Percentiles rank a stretch among this genome's conserved stretches.
phyloP scores from a whole-genome alignment of 1,284 basidiomycete species.

The Leucoagaricus sp. region DNA sequence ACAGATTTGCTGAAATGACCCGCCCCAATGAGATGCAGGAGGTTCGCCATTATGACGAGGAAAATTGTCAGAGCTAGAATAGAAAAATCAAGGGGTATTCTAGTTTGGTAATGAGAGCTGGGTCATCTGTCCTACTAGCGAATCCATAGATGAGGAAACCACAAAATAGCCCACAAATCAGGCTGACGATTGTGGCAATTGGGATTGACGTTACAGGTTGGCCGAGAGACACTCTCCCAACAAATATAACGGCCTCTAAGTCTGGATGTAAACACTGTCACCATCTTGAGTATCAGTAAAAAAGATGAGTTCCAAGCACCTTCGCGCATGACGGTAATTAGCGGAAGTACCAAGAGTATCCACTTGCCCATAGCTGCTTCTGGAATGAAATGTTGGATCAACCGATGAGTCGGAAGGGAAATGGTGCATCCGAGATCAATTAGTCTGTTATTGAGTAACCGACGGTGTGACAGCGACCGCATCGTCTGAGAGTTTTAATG shows the following conservation, averaged over 20 bases:
- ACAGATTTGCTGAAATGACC: slow-evolving; percentile 82
- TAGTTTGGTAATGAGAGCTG: background rate
- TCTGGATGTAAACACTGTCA: no score
- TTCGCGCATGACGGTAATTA: slow-evolving; percentile 91
- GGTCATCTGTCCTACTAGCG: slow-evolving; percentile 70
- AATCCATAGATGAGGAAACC: slow-evolving; percentile 78
- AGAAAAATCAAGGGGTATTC: background rate
- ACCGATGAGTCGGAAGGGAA: no score
- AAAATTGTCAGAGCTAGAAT: slow-evolving; percentile 75
- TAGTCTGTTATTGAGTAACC: no score
- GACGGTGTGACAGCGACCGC: no score
- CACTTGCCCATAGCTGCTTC: no score
- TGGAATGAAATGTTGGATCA: no score
- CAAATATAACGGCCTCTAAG: slow-evolving; percentile 91
- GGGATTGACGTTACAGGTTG: slow-evolving; percentile 84
- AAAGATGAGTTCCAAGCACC: slow-evolving; percentile 57
- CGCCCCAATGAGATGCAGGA: slow-evolving; percentile 89
- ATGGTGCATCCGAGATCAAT: no score
- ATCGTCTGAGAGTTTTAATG: no score
- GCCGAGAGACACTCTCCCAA: slow-evolving; percentile 88
- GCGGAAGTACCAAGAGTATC: slow-evolving; percentile 84
- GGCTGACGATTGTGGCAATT: slow-evolving; percentile 82
- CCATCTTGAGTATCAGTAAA: no score
- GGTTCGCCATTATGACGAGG: slow-evolving; percentile 86
- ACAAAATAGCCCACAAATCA: slow-evolving; percentile 71